phyloP scores from a whole-genome alignment of 805 yeast genomes.

The Scheffersomyces spartinae region DNA sequence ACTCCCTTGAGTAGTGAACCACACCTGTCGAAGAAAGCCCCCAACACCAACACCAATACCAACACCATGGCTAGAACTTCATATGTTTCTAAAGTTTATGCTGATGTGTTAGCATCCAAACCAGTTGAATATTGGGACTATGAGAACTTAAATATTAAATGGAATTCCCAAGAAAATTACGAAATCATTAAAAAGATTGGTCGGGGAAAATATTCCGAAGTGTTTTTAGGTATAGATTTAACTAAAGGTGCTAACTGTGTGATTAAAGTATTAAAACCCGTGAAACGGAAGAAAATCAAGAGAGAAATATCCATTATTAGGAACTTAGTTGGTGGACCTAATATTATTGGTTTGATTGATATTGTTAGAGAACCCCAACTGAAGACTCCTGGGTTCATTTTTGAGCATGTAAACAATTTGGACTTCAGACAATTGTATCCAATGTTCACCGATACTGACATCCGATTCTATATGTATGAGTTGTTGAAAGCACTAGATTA shows the following conservation, averaged over 20 bases:
- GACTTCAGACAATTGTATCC: slow-evolving; percentile 86
- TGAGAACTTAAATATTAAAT: slow-evolving; percentile 55
- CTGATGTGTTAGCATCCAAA: slow-evolving; percentile 65
- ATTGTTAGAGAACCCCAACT: slow-evolving; percentile 80
- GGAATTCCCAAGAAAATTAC: slow-evolving; percentile 81
- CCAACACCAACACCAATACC: too few species aligned
- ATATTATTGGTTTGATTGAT: slow-evolving; percentile 63
- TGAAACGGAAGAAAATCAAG: slow-evolving; percentile 83
- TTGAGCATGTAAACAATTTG: slow-evolving; percentile 73
- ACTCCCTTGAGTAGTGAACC: too few species aligned
- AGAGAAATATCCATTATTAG: slow-evolving; percentile 82
- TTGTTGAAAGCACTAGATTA: slow-evolving; percentile 74
- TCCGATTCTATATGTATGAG: slow-evolving; percentile 75
- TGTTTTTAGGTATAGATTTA: slow-evolving; percentile 71
- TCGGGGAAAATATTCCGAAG: slow-evolving; percentile 90
- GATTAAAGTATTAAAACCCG: slow-evolving; percentile 87
- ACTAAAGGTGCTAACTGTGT: slow-evolving; percentile 56
- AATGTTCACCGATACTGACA: slow-evolving; percentile 60
- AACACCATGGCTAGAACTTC: too few species aligned
- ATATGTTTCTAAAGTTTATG: slow-evolving; percentile 67
- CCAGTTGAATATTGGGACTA: slow-evolving; percentile 84
- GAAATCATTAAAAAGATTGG: slow-evolving; percentile 81
- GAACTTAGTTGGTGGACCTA: slow-evolving; percentile 76
- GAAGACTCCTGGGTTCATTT: slow-evolving; percentile 81
- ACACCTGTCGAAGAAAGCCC: too few species aligned